Conservation (phyloP, 768 basidiomycete genomes). For the Podaxis sp. region DNA sequence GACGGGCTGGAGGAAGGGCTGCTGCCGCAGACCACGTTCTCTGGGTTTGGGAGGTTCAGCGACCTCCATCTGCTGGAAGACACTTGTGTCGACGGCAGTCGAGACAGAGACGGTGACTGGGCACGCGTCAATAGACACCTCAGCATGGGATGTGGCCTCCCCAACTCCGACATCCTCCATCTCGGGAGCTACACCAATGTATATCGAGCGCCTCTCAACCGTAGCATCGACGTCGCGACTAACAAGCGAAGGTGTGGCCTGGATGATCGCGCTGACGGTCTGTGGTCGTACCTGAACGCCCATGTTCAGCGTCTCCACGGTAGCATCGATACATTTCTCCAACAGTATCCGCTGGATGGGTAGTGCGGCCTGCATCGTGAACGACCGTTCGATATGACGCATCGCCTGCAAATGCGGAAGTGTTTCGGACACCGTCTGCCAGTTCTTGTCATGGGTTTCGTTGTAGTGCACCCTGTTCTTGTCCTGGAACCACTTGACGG, state of each 20-base stretch:
- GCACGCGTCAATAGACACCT: slow-evolving; percentile 6
- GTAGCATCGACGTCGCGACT: slow-evolving; percentile 34
- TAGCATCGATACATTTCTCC: slow-evolving; percentile 52
- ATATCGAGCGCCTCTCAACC: slow-evolving; percentile 28
- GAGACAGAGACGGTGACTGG: slow-evolving; percentile 40
- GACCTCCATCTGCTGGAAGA: slow-evolving; percentile 16
- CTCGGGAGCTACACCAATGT: slow-evolving; percentile 52
- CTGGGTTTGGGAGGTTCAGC: slow-evolving; percentile 7
- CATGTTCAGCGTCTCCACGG: slow-evolving; percentile 29
- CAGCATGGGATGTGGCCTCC: slow-evolving; percentile 31
- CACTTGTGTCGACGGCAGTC: slow-evolving; percentile 43
- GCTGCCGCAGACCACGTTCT: slow-evolving; percentile 1
- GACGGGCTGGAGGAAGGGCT: slow-evolving; percentile 35
- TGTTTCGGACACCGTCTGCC: slow-evolving; percentile 68
- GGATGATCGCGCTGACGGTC: slow-evolving; percentile 33
- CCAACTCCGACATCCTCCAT: slow-evolving; percentile 48
- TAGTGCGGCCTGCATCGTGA: slow-evolving; percentile 21
- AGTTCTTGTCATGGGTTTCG: slow-evolving; percentile 64
- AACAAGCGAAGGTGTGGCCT: slow-evolving; percentile 35
- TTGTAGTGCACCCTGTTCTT: slow-evolving; percentile 70
- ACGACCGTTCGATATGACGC: slow-evolving; percentile 59
- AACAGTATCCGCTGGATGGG: slow-evolving; percentile 30
- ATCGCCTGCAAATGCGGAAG: slow-evolving; percentile 73
- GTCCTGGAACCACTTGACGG: slow-evolving; percentile 75
- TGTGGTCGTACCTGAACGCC: slow-evolving; percentile 32